Base-by-base conservation (phyloP, 441 rosid genomes). In the Pelargonium cotyledonis region DNA sequence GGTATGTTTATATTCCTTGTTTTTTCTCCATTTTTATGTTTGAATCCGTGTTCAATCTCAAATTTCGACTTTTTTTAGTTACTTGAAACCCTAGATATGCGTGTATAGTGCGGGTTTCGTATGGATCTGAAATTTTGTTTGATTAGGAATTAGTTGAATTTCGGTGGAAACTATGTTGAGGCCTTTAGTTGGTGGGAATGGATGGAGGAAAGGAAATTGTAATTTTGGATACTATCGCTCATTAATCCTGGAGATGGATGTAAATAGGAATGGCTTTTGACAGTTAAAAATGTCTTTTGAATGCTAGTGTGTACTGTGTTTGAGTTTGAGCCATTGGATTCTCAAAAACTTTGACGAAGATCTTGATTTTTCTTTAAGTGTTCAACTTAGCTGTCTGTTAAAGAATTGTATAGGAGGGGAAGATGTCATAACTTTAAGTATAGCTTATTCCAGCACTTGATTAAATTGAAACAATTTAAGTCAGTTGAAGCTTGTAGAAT, bases 321-420 rank as follows among this genome's bases (percentile, higher is more conserved):
- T 61, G 15, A 61, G 40, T 61, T 26, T 61, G 15, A 61, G 65
- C 65, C 38, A 61, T 23, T 61, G 63, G 35, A 10, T 60, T 60
- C 31, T 21, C 23, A 21, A 19, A 38, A 12, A 19, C 29, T 8
- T 7, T 11, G 16, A 23, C 15, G 21, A 61, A 61, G 65, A 61
- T 11, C 65, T 15, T 10, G 65, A 6, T 61, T 61, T 23, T 61
- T 15, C 16, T 1, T 61, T 0, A 57, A 10, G 40, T 12, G 4
- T 61, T 61, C 31, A 61, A 61, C 38, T 23, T 61, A 26, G 16
- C 16, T 23, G 38, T 60, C 12, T 23, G 65, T 61, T 61, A 23
- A 38, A 61, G 14, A 61, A 10, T n/a, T 60, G 35, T 61, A 10
- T 21, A 11, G 65, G 14, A 38, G n/a, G 65, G 65, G 12, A 61